Base-by-base conservation (phyloP, 2,329 filamentous ascomycete genomes). In the Stagonosporopsis chrysanthemi region DNA sequence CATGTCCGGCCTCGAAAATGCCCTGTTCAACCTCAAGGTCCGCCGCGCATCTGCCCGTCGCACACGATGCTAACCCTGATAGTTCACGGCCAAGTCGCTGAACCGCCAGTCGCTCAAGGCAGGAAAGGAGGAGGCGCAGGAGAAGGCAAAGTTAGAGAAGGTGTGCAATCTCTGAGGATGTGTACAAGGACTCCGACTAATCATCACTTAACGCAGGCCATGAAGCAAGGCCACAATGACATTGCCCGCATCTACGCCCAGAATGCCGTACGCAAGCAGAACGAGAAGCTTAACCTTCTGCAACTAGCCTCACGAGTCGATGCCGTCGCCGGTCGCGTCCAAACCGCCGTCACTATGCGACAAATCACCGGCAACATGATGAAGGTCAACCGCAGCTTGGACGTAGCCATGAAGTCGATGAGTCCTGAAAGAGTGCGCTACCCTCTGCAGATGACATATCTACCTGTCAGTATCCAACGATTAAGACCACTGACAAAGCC, bases 61-160 rank as follows among this genome's bases (percentile, higher is more conserved):
- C 33, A 23, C 47, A 41, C 29, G 38, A 44, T 53, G 57, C 71
- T 75, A 56, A 77, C 67, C 28, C 33, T 35, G 42, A 29, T 65
- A 85, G 84, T 86, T 87, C 77, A 87, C 85, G 31, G 82, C 84
- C 48, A 87, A 87, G 73, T 84, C 86, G 76, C 81, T 88, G 52
- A 86, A 86, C 69, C 78, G 85, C 62, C 84, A 88, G 78, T 83
- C 85, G 17, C 81, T 82, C 45, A 87, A 86, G 73, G 84, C 85
- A 26, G 82, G 80, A 55, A 86, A 87, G 69, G 84, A 86, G 70
- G 84, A 87, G 69, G 82, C 82, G 62, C 76, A 81, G 1, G 85
- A 88, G 77, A 85, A 86, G 70, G 79, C 83, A 56, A 87, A 86
- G 71, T 74, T 87, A 52, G 86, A 87, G 75, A 87, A 87, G 79